These are phyloP conservation scores for Aspergillus sclerotialis DNA, from an alignment of 2,329 filamentous ascomycete species.

Conservation along the genomic window DNA sequence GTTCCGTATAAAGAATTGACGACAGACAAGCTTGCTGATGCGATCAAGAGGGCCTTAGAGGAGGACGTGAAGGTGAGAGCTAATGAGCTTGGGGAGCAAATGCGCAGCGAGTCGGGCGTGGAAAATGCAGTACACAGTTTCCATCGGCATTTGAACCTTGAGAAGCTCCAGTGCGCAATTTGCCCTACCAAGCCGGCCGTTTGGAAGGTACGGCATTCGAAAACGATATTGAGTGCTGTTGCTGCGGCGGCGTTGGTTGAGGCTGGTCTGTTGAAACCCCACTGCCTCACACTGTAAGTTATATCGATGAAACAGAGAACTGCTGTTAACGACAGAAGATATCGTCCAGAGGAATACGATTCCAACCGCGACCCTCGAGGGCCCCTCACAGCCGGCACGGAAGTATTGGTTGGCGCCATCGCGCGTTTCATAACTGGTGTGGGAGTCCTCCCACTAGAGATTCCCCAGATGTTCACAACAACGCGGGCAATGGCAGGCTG, in stretches of 20 bases:
- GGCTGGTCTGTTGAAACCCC: slow-evolving; percentile 57
- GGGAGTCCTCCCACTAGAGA: slow-evolving; percentile 60
- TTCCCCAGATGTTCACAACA: slow-evolving; percentile 16
- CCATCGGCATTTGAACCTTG: slow-evolving; percentile 61
- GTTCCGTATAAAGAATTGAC: slow-evolving; percentile 64
- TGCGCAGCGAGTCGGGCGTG: slow-evolving; percentile 59
- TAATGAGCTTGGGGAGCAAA: slow-evolving; percentile 54
- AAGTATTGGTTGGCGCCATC: slow-evolving; percentile 75
- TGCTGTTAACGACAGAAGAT: slow-evolving; percentile 25
- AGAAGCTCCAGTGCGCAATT: slow-evolving; percentile 63
- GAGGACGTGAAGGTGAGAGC: slow-evolving; percentile 54
- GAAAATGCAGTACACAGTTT: slow-evolving; percentile 61
- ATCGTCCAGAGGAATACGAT: slow-evolving; percentile 60
- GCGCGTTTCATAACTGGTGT: slow-evolving; percentile 75
- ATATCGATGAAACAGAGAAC: slow-evolving; percentile 11
- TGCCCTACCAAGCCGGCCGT: slow-evolving; percentile 62
- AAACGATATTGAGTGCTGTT: slow-evolving; percentile 62
- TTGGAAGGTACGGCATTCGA: slow-evolving; percentile 65
- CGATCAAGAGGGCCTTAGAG: slow-evolving; percentile 55
- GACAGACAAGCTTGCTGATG: slow-evolving; percentile 57
- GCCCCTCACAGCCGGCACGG: slow-evolving; percentile 68
- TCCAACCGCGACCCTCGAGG: slow-evolving; percentile 73
- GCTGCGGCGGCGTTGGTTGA: slow-evolving; percentile 64
- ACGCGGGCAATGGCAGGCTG: background rate
- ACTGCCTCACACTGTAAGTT: slow-evolving; percentile 64